Percentiles rank a stretch among this genome's conserved stretches.
Conservation (phyloP, 169 alveolate genomes). For the Cryptosporidium tyzzeri region DNA sequence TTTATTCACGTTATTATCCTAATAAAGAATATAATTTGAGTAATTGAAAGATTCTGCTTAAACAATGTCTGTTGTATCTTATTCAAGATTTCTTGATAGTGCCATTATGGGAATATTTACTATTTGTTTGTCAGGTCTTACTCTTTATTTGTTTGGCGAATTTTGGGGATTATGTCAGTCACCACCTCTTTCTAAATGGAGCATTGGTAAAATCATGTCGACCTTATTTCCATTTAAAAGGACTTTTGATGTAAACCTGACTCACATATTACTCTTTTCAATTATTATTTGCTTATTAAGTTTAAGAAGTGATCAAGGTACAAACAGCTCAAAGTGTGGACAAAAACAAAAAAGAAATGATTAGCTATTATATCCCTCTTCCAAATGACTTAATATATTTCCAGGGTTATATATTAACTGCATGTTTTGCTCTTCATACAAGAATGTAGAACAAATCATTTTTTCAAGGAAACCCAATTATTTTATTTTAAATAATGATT, state of each 20-base stretch:
- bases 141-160: conserved; percentile 81
- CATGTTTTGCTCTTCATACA: not conserved
- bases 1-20: not conserved
- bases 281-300: conserved; percentile 79
- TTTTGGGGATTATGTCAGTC: conserved; percentile 79
- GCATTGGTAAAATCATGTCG: conserved; percentile 79
- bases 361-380: not conserved
- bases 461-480: not conserved
- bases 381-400: not conserved
- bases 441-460: not conserved
- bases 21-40: not conserved
- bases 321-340: not conserved
- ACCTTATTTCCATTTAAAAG: conserved; percentile 81
- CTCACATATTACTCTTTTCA: conserved; percentile 80
- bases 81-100: conserved; percentile 75
- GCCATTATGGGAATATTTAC: conserved; percentile 80
- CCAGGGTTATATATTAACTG: not conserved
- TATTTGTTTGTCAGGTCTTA: conserved; percentile 80
- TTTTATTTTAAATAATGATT: too few relatives aligned
- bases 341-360: conserved; percentile 1
- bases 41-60: not conserved
- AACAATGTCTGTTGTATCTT: conserved; percentile 73
- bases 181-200: conserved; percentile 79
- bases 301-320: conserved; percentile 33
- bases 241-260: conserved; percentile 79